phyloP scores from a whole-genome alignment of 257 asterid species.

The Rehmannia glutinosa region DNA sequence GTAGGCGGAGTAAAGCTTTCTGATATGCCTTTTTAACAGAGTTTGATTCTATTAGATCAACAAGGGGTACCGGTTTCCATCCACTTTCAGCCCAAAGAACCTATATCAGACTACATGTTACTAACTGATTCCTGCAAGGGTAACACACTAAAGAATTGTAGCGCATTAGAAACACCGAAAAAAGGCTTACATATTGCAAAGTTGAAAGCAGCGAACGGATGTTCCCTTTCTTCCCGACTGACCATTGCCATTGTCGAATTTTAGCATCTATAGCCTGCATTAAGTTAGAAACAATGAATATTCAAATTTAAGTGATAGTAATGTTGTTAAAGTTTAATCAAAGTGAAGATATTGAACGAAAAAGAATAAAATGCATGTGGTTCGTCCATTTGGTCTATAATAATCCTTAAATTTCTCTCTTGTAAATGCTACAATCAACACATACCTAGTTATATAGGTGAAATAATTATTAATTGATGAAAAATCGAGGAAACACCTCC shows the following conservation, averaged over 20 bases:
- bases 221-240: constrained; percentile 90
- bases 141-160: too few relatives aligned
- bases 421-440: too few relatives aligned
- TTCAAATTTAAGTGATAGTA: background rate
- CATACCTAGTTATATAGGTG: too few relatives aligned
- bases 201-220: constrained; percentile 90
- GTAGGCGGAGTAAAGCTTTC: constrained; percentile 77
- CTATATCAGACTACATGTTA: constrained; percentile 31
- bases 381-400: too few relatives aligned
- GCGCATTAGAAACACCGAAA: background rate
- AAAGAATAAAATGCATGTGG: too few relatives aligned
- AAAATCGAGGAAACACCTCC: too few relatives aligned
- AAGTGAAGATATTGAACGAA: too few relatives aligned
- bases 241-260: constrained; percentile 93
- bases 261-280: constrained; percentile 72
- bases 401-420: too few relatives aligned
- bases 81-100: constrained; percentile 88
- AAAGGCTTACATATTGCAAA: constrained; percentile 63
- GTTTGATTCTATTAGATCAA: constrained; percentile 73
- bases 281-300: background rate
- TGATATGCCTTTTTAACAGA: constrained; percentile 83
- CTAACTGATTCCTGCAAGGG: background rate
- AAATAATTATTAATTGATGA: too few relatives aligned
- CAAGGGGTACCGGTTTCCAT: constrained; percentile 92
- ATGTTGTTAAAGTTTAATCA: too few relatives aligned